Evolutionary conservation across 257 asterid species (phyloP), one percentile per base, ranked within the genome.

Genomic region (Scutellaria baicalensis): DNA sequence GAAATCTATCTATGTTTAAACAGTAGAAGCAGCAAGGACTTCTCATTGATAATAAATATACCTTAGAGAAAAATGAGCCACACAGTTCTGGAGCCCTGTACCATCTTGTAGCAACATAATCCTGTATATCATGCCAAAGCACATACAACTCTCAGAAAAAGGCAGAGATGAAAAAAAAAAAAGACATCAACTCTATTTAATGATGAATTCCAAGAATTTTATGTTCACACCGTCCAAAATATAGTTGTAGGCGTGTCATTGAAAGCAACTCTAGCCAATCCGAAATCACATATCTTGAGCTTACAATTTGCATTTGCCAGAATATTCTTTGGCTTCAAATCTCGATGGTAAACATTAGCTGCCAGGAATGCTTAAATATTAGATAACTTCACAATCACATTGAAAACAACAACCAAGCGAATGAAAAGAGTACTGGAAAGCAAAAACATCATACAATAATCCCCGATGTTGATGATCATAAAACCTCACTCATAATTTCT

Each of bases 81-180:
- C 97, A 90, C 81, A 92, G 79, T 64, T 88, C 98, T 17, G 97
- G 98, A 69, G 98, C 97, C 80, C 96, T 83, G 70, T 92, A 92
- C 98, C 98, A 90, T 81, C 98, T 88, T 23, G 98, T 92, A 66
- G 98, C 98, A 59, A 93, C 95, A 68, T 93, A 93, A 82, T 93
- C 97, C 96, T 93, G 88, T 35, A 56, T 5, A 42, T 52, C 12
- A 12, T 40, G 60, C 33, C 64, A 66, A 31, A 31, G 69, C 1
- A 13, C 31, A 52, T 45, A 65, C 31, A 57, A 54, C 14, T 47
- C 47, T 64, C 9, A 73, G 8, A 38, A 64, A 20, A 54, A 43
- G 66, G 63, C 33, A 27, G 4, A 27, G 33, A 27, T 27, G 2
- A 2, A 14, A 23, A 38, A 36, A 10, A 10, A 48, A 9, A 51